A percentile compares a stretch with the other conserved stretches of the same genome.
These are phyloP conservation scores for Rubia balearica DNA, from an alignment of 305 asterid genomes.

Conservation along the genomic window DNA sequence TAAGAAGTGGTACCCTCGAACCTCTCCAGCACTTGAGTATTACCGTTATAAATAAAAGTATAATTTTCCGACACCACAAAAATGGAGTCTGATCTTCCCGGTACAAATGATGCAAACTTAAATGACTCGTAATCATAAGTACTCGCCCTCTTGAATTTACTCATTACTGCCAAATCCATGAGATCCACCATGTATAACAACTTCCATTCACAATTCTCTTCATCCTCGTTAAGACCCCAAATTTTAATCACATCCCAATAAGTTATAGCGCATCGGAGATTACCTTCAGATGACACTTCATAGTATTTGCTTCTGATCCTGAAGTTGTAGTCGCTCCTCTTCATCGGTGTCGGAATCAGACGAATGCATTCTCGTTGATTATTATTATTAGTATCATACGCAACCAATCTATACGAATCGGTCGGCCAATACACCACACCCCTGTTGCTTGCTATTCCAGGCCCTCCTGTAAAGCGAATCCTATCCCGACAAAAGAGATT, in stretches of 20 bases:
- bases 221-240: background rate
- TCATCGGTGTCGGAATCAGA: background rate
- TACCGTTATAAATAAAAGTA: background rate
- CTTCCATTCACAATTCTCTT: background rate
- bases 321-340: too few species aligned
- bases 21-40: background rate
- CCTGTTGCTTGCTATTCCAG: too few species aligned
- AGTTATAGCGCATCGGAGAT: background rate
- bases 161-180: background rate
- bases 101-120: background rate
- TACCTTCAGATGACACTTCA: background rate
- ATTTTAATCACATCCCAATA: background rate
- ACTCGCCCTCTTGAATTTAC: background rate
- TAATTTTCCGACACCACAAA: background rate
- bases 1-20: too few species aligned
- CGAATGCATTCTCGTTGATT: background rate
- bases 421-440: too few species aligned
- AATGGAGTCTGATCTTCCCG: background rate
- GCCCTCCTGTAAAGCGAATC: too few species aligned
- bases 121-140: too few species aligned
- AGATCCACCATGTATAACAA: background rate
- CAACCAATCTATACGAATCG: background rate
- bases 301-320: too few species aligned
- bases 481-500: too few species aligned
- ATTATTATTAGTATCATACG: background rate